phyloP scores from a whole-genome alignment of 2,329 filamentous ascomycete species.

The Microdochium trichocladiopsis region DNA sequence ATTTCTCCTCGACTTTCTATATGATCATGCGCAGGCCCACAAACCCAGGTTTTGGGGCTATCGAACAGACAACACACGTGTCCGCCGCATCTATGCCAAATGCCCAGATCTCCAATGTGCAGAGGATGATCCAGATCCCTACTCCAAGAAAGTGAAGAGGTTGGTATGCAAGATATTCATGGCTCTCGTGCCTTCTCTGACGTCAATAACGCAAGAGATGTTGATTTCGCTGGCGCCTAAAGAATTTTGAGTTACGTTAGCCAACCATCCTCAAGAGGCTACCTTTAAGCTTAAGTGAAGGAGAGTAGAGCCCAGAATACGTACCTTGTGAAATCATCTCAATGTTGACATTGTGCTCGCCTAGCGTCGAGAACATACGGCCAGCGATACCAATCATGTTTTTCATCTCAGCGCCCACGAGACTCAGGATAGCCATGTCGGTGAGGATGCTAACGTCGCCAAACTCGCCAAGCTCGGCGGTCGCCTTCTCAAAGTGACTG shows the following conservation, averaged over 20 bases:
- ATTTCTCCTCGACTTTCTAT: too few species aligned
- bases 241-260: slow-evolving; percentile 9
- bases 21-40: too few species aligned
- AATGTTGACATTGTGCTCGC: slow-evolving; percentile 90
- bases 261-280: too few species aligned
- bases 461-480: slow-evolving; percentile 67
- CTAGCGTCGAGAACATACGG: slow-evolving; percentile 89
- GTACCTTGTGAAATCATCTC: slow-evolving; percentile 99
- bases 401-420: slow-evolving; percentile 95
- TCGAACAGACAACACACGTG: too few species aligned
- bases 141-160: slow-evolving; percentile 92
- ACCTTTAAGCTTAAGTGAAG: too few species aligned
- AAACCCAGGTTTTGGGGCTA: too few species aligned
- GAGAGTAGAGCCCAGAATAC: too few species aligned
- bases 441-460: slow-evolving; percentile 86
- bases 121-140: not conserved
- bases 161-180: slow-evolving; percentile 96
- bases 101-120: too few species aligned
- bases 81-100: too few species aligned
- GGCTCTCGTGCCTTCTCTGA: slow-evolving; percentile 81
- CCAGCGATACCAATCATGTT: slow-evolving; percentile 94
- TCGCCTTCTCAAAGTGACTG: slow-evolving; percentile 58
- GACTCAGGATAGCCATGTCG: slow-evolving; percentile 90
- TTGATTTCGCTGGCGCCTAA: slow-evolving; percentile 96
- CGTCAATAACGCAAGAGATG: slow-evolving; percentile 95